Percentiles rank a stretch among this genome's conserved stretches.
These are phyloP conservation scores for Hirsutella rhossiliensis DNA, from an alignment of 2,329 filamentous ascomycete genomes.

Conservation along the genomic window DNA sequence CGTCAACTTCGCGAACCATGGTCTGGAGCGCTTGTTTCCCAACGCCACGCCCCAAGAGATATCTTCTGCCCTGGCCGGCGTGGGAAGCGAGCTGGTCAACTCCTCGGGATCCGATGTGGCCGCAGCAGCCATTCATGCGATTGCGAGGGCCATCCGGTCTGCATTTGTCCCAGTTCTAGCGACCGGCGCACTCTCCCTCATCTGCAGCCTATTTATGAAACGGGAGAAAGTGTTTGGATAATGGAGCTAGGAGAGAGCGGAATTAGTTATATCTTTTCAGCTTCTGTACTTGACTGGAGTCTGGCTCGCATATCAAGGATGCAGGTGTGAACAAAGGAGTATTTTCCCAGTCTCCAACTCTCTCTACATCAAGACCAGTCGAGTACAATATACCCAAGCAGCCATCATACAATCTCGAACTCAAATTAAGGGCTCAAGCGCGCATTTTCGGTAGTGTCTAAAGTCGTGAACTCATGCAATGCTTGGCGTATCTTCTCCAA, in stretches of 20 bases:
- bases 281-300: too few species aligned
- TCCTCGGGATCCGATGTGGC: conserved; percentile 4
- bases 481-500: not conserved
- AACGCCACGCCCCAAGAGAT: conserved; percentile 1
- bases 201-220: conserved; percentile 20
- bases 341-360: too few species aligned
- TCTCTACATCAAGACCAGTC: too few species aligned
- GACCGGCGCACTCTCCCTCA: conserved; percentile 16
- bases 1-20: conserved; percentile 13
- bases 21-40: conserved; percentile 4
- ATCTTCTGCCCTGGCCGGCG: conserved; percentile 2
- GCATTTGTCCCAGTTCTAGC: conserved; percentile 20
- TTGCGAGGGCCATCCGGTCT: conserved; percentile 18
- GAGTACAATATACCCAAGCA: too few species aligned
- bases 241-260: not conserved
- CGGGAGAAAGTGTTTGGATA: conserved; percentile 18
- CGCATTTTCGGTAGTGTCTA: not conserved
- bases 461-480: not conserved
- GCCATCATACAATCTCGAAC: too few species aligned
- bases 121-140: conserved; percentile 15
- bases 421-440: not conserved
- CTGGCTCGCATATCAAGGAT: too few species aligned
- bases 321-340: too few species aligned
- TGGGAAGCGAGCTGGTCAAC: conserved; percentile 2
- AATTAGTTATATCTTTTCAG: too few species aligned